Evolutionary conservation across 2,329 filamentous ascomycete species (phyloP).

Genomic region (Verticillium nonalfalfae): DNA sequence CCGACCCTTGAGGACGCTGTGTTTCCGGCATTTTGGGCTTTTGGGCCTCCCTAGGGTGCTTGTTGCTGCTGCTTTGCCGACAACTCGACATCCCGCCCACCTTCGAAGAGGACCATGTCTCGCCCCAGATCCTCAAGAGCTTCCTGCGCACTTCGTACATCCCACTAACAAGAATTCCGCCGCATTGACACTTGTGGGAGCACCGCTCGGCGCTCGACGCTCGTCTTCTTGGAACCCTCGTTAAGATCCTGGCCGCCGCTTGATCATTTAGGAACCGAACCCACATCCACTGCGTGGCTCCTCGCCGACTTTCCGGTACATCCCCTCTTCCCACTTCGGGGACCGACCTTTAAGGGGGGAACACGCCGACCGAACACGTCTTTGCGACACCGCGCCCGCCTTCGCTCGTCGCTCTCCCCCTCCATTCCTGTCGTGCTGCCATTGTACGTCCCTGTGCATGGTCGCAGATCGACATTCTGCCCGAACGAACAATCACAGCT

Average conservation of each 20-base stretch:
- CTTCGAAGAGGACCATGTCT: slow-evolving; percentile 33
- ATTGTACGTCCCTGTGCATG: neutral
- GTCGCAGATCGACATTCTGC: neutral
- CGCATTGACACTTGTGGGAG: neutral
- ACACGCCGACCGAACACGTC: neutral
- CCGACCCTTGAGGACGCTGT: neutral
- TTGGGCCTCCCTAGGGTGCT: neutral
- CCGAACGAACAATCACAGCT: neutral
- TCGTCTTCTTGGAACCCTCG: neutral
- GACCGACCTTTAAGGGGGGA: neutral
- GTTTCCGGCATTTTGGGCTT: neutral
- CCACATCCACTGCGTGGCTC: neutral
- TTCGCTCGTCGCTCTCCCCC: neutral
- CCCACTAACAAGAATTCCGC: neutral
- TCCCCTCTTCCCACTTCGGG: neutral
- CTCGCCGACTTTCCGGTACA: neutral
- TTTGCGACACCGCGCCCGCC: neutral
- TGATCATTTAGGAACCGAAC: neutral
- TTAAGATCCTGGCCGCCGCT: neutral
- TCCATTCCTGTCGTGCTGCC: neutral
- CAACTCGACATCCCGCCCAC: neutral
- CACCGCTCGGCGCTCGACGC: neutral
- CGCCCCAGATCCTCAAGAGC: slow-evolving; percentile 13
- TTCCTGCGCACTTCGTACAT: neutral
- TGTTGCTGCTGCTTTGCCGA: neutral